Evolutionary conservation across 2,329 filamentous ascomycete genomes (phyloP).

Genomic region (Fusarium anguioides): DNA sequence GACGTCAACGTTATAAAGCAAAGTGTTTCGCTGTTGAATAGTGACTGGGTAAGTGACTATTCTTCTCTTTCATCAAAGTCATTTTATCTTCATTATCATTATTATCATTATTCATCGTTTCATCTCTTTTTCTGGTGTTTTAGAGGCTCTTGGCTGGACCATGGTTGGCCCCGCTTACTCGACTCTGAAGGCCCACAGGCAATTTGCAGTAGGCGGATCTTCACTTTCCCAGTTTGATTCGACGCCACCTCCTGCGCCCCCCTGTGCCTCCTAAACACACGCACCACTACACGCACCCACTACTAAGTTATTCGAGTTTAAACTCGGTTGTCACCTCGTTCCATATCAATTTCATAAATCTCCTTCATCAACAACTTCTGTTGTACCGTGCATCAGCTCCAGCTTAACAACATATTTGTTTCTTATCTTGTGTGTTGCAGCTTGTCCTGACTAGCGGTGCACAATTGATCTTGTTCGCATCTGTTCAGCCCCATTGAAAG

Average conservation of each 20-base stretch:
- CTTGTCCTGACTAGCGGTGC: constrained; percentile 18
- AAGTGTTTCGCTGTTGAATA: constrained; percentile 2
- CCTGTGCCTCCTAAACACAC: constrained; percentile 41
- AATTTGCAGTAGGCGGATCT: constrained; percentile 46
- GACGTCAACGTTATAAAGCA: neutral
- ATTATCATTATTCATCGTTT: constrained; percentile 1
- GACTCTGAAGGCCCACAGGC: constrained; percentile 34
- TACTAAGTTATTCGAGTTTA: constrained; percentile 39
- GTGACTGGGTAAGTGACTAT: constrained; percentile 21
- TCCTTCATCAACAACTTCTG: constrained; percentile 31
- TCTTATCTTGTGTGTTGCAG: constrained; percentile 24
- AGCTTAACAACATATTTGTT: constrained; percentile 19
- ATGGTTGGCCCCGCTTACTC: constrained; percentile 35
- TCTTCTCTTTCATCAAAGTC: neutral
- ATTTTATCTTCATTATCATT: neutral
- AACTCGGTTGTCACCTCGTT: constrained; percentile 28
- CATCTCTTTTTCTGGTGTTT: constrained; percentile 25
- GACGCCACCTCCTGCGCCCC: constrained; percentile 47
- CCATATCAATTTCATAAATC: constrained; percentile 34
- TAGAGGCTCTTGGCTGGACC: constrained; percentile 22
- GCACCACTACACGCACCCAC: constrained; percentile 28
- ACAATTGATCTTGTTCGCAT: constrained; percentile 11
- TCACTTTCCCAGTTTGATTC: constrained; percentile 44
- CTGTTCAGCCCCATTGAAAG: constrained; percentile 11
- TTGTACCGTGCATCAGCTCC: constrained; percentile 21